Base-by-base conservation (phyloP, 148 eudicot species). In the Silene uniflora region DNA sequence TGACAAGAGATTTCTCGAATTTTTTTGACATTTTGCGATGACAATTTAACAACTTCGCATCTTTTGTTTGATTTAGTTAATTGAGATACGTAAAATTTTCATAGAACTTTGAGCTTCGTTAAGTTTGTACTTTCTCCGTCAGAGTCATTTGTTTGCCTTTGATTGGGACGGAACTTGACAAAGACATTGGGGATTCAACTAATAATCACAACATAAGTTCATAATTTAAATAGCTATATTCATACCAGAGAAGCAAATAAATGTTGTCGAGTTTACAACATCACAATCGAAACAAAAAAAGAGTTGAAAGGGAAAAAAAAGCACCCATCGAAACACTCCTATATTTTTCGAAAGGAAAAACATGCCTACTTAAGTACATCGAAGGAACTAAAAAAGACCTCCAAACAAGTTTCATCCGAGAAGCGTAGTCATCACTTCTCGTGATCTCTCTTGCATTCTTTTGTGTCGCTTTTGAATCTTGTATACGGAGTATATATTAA, bases 191-290 rank as follows among this genome's bases (percentile, higher is more conserved):
- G n/a, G n/a, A n/a, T n/a, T n/a, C n/a, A n/a, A n/a, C n/a, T n/a
- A n/a, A n/a, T 32, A 2, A 5, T 47, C 19, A 79, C 29, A 67
- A 66, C 73, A 79, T 32, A 32, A 47, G 16, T 49, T 49, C 35
- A 69, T 52, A 72, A 18, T 56, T 60, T 4, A 39, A 6, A 59
- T 62, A 66, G 55, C 49, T 83, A 81, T 81, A 75, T 81, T 79
- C 78, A 86, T 75, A 76, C 58, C 78, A 80, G 75, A 72, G 71
- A 47, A 66, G 72, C 21, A 77, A 42, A 46, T 5, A 66, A 78
- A 81, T 81, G 87, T 82, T 83, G 87, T 75, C 80, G 71, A 86
- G 90, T 25, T 83, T 82, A 85, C 90, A 89, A 87, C 87, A 78
- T 79, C 81, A 83, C 75, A 83, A 80, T 76, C 66, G 69, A 78